Conservation (phyloP, 805 yeast genomes). For the Ogataea populi-albae region DNA sequence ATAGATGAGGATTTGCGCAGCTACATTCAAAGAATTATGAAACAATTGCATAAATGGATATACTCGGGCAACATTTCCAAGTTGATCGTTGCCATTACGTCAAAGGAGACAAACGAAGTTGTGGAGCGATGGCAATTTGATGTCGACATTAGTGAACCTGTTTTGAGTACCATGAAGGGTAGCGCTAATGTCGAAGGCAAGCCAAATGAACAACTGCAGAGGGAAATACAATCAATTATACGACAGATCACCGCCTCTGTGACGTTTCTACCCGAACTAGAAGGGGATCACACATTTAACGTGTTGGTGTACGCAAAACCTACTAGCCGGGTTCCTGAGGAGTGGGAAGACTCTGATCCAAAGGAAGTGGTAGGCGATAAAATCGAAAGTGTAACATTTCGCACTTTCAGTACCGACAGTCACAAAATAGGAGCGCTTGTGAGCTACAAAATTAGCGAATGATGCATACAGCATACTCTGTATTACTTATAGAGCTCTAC, state of each 20-base stretch:
- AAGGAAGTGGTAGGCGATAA: slow-evolving; percentile 49
- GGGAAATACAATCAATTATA: slow-evolving; percentile 79
- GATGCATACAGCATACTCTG: too few relatives aligned
- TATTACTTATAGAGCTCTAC: too few relatives aligned
- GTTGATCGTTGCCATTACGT: slow-evolving; percentile 69
- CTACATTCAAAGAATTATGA: slow-evolving; percentile 65
- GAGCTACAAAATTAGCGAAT: slow-evolving; percentile 42
- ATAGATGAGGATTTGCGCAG: slow-evolving; percentile 71
- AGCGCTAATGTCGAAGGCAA: slow-evolving; percentile 19
- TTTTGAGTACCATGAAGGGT: slow-evolving; percentile 8
- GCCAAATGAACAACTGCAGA: slow-evolving; percentile 51
- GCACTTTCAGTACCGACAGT: slow-evolving; percentile 61
- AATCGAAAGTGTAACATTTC: slow-evolving; percentile 65
- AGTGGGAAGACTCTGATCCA: slow-evolving; percentile 77
- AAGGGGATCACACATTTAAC: slow-evolving; percentile 67
- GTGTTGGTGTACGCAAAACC: slow-evolving; percentile 81
- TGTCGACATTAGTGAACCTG: slow-evolving; percentile 39
- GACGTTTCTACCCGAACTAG: slow-evolving; percentile 76
- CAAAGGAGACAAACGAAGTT: slow-evolving; percentile 61
- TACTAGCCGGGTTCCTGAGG: slow-evolving; percentile 62
- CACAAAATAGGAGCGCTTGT: slow-evolving; percentile 76
- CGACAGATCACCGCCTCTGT: slow-evolving; percentile 88
- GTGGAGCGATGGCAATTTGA: slow-evolving; percentile 89
- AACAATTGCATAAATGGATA: slow-evolving; percentile 73
- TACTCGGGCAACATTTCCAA: slow-evolving; percentile 63